Base-by-base conservation (phyloP, 2,329 filamentous ascomycete genomes). In the Orbilia quercus region DNA sequence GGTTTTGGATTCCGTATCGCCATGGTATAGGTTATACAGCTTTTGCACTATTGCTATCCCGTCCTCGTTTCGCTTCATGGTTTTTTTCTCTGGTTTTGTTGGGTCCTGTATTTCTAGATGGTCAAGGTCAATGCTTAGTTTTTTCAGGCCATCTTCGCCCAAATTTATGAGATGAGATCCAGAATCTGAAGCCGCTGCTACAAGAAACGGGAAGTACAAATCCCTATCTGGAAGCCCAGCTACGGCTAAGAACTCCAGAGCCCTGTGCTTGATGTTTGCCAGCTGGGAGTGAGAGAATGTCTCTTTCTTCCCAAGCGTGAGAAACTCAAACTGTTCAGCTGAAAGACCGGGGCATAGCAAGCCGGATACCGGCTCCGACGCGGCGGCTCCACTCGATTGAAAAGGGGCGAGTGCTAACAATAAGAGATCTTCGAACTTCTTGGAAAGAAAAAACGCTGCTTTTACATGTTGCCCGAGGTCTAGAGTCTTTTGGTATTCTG, bases 121-220 rank as follows among this genome's bases (percentile, higher is more conserved):
- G 22, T 73, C 69, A 18, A 73, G 55, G 44, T 73, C 60, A 11
- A 73, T 36, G 16, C 12, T 66, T 6, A 73, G 54, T 40, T 59
- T 73, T 81, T 97, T 99, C 75, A 98, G 81, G 53, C 96, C 87
- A 77, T 96, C 92, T 65, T 97, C 92, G 0, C 91, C 94, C n/a
- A 91, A 83, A n/a, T 90, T 88, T 9, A 91, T 88, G 38, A 97
- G 88, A 7, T 90, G 87, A 36, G 89, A 91, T 76, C 97, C 95
- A 0, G 88, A 83, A 80, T 93, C 93, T 0, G 92, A 73, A 2
- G 60, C 89, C 23, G 92, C 89, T 3, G 93, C 92, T 79, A 91
- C 92, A 0, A 98, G 81, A 0, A 92, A 90, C 0, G 94, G 90
- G 11, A 97, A 80, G 77, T 97, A 92, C 31, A 92, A 88, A 78